Evolutionary conservation across 352 stramenopile species (phyloP).

Genomic region (Pythium monospermum): DNA sequence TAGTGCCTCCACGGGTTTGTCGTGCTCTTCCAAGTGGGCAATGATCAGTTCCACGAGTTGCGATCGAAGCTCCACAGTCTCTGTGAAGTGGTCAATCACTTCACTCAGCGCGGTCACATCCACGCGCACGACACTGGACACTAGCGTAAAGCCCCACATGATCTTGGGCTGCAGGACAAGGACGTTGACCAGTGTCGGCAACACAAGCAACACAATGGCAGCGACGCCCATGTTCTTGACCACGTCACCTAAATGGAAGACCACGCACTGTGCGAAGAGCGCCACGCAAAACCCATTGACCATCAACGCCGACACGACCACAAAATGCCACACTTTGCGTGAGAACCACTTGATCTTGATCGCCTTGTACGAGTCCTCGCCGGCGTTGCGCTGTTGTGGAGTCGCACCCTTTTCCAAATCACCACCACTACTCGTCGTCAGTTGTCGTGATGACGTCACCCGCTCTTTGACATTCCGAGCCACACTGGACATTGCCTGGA

Average conservation of each 20-base stretch:
- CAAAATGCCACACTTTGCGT: slow-evolving; percentile 60
- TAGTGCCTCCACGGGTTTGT: no score
- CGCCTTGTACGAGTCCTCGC: no score
- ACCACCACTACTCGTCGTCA: neutral
- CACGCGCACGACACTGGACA: slow-evolving; percentile 42
- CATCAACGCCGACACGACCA: slow-evolving; percentile 54
- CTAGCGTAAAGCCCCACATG: no score
- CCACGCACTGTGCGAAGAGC: slow-evolving; percentile 53
- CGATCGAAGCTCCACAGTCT: slow-evolving; percentile 50
- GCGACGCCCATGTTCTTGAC: slow-evolving; percentile 15
- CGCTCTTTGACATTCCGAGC: slow-evolving; percentile 17
- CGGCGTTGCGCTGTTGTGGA: no score
- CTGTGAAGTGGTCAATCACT: slow-evolving; percentile 55
- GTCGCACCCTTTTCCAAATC: no score
- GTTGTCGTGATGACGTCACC: neutral
- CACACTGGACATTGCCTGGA: slow-evolving; percentile 14
- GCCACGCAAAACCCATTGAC: slow-evolving; percentile 68
- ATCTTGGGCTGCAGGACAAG: slow-evolving; percentile 46
- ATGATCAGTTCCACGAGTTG: no score
- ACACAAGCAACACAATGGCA: slow-evolving; percentile 18
- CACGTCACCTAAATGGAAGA: slow-evolving; percentile 35
- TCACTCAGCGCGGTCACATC: slow-evolving; percentile 47
- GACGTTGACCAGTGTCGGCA: slow-evolving; percentile 57
- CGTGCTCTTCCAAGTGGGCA: no score
- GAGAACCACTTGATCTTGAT: slow-evolving; percentile 41